phyloP scores from a whole-genome alignment of 2,329 filamentous ascomycete species.

The Beauveria brongniartii region DNA sequence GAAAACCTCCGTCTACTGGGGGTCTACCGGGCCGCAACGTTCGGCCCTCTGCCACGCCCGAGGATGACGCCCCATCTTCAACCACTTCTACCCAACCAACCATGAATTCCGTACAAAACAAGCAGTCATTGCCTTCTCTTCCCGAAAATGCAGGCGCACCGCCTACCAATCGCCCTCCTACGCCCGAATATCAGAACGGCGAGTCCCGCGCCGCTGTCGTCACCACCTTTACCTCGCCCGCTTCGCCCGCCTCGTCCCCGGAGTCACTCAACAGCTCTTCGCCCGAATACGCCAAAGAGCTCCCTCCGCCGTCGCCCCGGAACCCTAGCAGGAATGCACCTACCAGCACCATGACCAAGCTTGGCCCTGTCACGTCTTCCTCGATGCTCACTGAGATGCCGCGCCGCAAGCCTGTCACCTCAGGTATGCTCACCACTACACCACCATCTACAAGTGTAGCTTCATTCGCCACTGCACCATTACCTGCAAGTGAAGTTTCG shows the following conservation, averaged over 20 bases:
- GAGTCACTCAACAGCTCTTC: slow-evolving; percentile 23
- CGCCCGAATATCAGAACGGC: slow-evolving; percentile 39
- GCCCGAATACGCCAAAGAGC: slow-evolving; percentile 11
- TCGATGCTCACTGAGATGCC: slow-evolving; percentile 6
- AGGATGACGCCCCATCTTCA: neutral
- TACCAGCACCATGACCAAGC: neutral
- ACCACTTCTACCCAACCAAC: neutral
- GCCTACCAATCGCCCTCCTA: slow-evolving; percentile 32
- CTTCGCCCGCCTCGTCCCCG: slow-evolving; percentile 38
- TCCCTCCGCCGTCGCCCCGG: slow-evolving; percentile 6
- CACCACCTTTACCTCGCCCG: slow-evolving; percentile 32
- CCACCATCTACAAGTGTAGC: neutral
- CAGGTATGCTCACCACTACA: neutral
- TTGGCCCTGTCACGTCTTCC: neutral
- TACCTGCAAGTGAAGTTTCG: neutral
- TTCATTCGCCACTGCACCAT: neutral
- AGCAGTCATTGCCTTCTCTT: neutral
- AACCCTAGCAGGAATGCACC: neutral
- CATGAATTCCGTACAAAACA: neutral
- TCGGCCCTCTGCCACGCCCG: slow-evolving; percentile 14
- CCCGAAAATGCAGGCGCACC: neutral
- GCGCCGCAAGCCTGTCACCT: neutral
- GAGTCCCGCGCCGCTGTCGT: slow-evolving; percentile 31
- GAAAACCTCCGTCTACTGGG: slow-evolving; percentile 14
- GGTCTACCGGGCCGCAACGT: slow-evolving; percentile 23